Evolutionary conservation across 495 filamentous ascomycete species (phyloP).

Genomic region (Podospora fimiseda): DNA sequence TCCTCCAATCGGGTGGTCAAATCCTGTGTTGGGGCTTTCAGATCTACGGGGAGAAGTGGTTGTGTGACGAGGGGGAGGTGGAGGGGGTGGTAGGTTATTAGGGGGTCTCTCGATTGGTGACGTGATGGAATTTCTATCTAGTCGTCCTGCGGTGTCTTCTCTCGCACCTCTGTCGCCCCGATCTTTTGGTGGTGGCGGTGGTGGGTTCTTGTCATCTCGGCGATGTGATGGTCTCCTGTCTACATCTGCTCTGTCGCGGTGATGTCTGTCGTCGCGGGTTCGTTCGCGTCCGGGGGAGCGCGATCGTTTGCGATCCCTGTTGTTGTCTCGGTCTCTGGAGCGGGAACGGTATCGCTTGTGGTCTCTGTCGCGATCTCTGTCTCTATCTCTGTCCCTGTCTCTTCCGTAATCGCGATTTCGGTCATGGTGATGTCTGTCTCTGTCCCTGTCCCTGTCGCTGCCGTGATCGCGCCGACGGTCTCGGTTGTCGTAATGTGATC

Average conservation of each 20-base stretch:
- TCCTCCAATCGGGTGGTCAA: constrained; percentile 1
- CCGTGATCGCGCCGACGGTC: constrained; percentile 19
- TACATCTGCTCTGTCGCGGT: constrained; percentile 16
- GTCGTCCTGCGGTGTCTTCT: constrained; percentile 8
- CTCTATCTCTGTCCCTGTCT: constrained; percentile 23
- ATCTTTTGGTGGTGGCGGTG: constrained; percentile 8
- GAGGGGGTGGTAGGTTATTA: constrained; percentile 20
- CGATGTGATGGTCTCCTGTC: background rate
- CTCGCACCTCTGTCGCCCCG: constrained; percentile 16
- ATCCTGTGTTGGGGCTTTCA: constrained; percentile 4
- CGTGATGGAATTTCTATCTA: constrained; percentile 20
- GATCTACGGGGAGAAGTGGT: constrained; percentile 25
- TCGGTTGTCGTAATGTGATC: constrained; percentile 16
- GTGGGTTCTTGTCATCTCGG: too few relatives aligned
- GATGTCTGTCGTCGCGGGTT: constrained; percentile 26
- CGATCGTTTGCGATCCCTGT: constrained; percentile 19
- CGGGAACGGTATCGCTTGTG: constrained; percentile 33
- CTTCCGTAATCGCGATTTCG: constrained; percentile 28
- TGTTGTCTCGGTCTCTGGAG: constrained; percentile 29
- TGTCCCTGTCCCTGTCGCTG: constrained; percentile 28
- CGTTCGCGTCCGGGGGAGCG: constrained; percentile 32
- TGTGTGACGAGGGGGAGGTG: constrained; percentile 21
- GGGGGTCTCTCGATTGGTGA: constrained; percentile 15
- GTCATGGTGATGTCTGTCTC: constrained; percentile 27
- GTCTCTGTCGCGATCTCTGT: constrained; percentile 27